Percentiles rank a stretch among this genome's conserved stretches.
phyloP scores from a whole-genome alignment of 192 early-diverging fungal genomes.

The Podila verticillata region DNA sequence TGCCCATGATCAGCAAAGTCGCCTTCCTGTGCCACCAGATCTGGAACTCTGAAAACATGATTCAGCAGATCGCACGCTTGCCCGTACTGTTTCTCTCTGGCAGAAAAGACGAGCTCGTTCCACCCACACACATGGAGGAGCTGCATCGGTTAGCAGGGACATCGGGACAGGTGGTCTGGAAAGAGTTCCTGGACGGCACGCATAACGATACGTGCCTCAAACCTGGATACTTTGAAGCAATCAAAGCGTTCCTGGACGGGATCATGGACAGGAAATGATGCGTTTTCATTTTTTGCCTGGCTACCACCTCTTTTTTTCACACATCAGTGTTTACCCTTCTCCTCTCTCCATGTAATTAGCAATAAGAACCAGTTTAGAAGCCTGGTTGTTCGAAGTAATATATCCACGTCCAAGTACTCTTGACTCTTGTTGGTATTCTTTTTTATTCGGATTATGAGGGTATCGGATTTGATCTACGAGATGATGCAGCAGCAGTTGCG shows the following conservation, averaged over 20 bases:
- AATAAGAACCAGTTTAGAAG: neutral
- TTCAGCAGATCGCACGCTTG: conserved; percentile 68
- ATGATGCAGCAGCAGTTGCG: conserved; percentile 29
- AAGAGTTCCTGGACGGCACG: conserved; percentile 81
- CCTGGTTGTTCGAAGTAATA: neutral
- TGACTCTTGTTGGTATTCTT: too few relatives aligned
- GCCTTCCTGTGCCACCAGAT: conserved; percentile 88
- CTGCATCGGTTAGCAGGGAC: conserved; percentile 73
- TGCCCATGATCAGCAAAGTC: conserved; percentile 78
- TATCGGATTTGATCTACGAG: conserved; percentile 4
- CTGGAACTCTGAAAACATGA: conserved; percentile 84
- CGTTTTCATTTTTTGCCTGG: neutral
- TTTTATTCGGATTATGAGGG: neutral
- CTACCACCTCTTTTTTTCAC: neutral
- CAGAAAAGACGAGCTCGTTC: conserved; percentile 86
- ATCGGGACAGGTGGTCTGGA: conserved; percentile 56
- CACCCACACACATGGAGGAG: conserved; percentile 84
- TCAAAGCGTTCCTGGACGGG: conserved; percentile 63
- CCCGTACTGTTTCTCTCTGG: conserved; percentile 90
- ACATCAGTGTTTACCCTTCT: neutral
- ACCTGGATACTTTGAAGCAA: conserved; percentile 84
- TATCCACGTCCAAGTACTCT: neutral
- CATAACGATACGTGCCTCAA: conserved; percentile 94
- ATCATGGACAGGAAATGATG: conserved; percentile 26
- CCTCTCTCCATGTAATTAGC: neutral